Evolutionary conservation across 306 rosid genomes (phyloP).

Genomic region (Vicia faba): DNA sequence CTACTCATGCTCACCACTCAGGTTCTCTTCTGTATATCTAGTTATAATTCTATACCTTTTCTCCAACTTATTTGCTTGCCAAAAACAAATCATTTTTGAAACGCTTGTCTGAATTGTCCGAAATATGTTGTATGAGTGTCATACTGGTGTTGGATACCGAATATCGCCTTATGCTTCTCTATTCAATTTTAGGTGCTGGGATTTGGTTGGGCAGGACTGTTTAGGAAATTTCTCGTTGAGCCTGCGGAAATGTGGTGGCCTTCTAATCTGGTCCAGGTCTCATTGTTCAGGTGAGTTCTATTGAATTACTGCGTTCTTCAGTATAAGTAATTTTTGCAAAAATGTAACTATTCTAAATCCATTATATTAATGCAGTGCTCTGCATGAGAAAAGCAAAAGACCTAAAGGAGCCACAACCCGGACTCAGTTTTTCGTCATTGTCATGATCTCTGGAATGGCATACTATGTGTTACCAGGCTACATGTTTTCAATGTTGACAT

Average conservation of each 20-base stretch:
- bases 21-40: slow-evolving; percentile 46
- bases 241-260: slow-evolving; percentile 94
- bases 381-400: slow-evolving; percentile 68
- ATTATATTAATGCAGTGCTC: slow-evolving; percentile 56
- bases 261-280: slow-evolving; percentile 72
- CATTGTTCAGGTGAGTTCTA: slow-evolving; percentile 61
- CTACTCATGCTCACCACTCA: slow-evolving; percentile 84
- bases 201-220: slow-evolving; percentile 86
- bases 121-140: no score
- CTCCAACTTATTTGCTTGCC: background rate
- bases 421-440: slow-evolving; percentile 64
- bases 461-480: slow-evolving; percentile 77
- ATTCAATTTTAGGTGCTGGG: slow-evolving; percentile 45
- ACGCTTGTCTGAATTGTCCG: no score
- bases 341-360: slow-evolving; percentile 9
- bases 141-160: background rate
- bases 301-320: background rate
- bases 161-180: background rate
- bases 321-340: background rate
- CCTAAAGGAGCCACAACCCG: slow-evolving; percentile 55
- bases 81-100: background rate
- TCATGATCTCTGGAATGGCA: slow-evolving; percentile 51
- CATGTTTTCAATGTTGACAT: slow-evolving; percentile 52
- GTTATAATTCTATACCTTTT: background rate
- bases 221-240: slow-evolving; percentile 68